Evolutionary conservation across 768 basidiomycete genomes (phyloP), one percentile per base, ranked within the genome.

Genomic region (Lentinula detonsa): DNA sequence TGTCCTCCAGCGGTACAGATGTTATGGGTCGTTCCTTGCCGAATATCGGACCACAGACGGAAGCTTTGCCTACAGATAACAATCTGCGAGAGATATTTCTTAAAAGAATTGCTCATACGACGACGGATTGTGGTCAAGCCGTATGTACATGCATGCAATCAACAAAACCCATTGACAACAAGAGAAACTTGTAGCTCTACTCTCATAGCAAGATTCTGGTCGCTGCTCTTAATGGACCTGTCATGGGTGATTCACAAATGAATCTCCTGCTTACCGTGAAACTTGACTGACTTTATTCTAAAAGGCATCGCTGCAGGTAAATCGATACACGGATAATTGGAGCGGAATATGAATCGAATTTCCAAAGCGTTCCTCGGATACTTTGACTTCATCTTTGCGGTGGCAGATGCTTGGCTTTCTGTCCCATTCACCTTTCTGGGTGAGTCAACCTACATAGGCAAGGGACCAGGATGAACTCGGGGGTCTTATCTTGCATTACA

Each of bases 201-300:
- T 79, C 80, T 0, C 89, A 91, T 66, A 77, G 76, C 59, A 91
- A 91, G 69, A 74, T 90, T 15, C 75, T 90, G 16, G 82, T 90
- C 11, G 87, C 86, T 11, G 88, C 85, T 1, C 64, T 90, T 21
- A 88, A 91, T 63, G 89, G 89, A 0, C 88, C 89, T 16, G 88
- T 87, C 4, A 84, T 91, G 81, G 89, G 87, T 87, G 69, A 21
- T 59, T 48, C 4, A 10, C 33, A 53, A 18, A 50, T 1, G n/a
- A 23, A 33, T 34, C 53, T 37, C 11, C 51, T 46, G 21, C 2
- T 40, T 43, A 13, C 18, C 5, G 18, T 42, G 13, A 59, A 45
- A 21, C 63, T 5, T 49, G 42, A 39, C 52, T 35, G 18, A 33
- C 28, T n/a, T 18, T 34, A 11, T 45, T 10, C 21, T 39, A 18